These are phyloP conservation scores for Ogataea trehalophila DNA, from an alignment of 805 yeast genomes.

Conservation along the genomic window DNA sequence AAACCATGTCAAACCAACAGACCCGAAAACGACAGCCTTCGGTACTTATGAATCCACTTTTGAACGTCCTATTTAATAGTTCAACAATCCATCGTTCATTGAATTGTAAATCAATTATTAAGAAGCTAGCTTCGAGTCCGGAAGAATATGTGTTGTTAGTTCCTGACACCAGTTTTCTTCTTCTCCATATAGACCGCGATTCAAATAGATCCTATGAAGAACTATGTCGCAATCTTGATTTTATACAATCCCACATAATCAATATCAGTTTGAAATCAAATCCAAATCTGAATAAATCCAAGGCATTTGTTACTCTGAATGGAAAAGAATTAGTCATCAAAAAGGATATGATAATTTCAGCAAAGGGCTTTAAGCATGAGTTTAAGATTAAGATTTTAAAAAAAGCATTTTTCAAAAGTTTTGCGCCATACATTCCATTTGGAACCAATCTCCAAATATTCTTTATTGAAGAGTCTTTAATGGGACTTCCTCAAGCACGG, in stretches of 20 bases:
- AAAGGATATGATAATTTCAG: conserved; percentile 50
- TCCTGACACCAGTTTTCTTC: conserved; percentile 51
- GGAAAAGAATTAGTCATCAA: conserved; percentile 52
- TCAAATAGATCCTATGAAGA: conserved; percentile 40
- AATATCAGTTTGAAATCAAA: conserved; percentile 26
- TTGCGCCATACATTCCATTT: conserved; percentile 54
- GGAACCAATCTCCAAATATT: conserved; percentile 54
- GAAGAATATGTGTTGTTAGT: conserved; percentile 56
- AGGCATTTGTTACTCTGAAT: conserved; percentile 45
- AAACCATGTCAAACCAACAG: not conserved
- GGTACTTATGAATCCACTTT: conserved; percentile 50
- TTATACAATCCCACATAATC: conserved; percentile 59
- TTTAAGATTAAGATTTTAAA: conserved; percentile 39
- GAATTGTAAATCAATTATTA: conserved; percentile 39
- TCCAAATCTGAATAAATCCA: conserved; percentile 25
- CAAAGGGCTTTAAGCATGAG: conserved; percentile 51
- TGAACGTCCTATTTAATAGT: conserved; percentile 64
- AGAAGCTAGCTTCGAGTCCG: conserved; percentile 38
- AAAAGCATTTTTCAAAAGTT: conserved; percentile 46
- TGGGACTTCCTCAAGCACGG: conserved; percentile 35
- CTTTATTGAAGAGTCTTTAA: conserved; percentile 51
- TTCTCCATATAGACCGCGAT: conserved; percentile 34
- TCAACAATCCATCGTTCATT: conserved; percentile 47
- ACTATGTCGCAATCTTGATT: conserved; percentile 54
- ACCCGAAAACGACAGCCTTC: conserved; percentile 38